Percentiles rank a stretch among this genome's conserved stretches.
Evolutionary conservation across 164 flowering plant genomes (phyloP).

Genomic region (Santalum album): DNA sequence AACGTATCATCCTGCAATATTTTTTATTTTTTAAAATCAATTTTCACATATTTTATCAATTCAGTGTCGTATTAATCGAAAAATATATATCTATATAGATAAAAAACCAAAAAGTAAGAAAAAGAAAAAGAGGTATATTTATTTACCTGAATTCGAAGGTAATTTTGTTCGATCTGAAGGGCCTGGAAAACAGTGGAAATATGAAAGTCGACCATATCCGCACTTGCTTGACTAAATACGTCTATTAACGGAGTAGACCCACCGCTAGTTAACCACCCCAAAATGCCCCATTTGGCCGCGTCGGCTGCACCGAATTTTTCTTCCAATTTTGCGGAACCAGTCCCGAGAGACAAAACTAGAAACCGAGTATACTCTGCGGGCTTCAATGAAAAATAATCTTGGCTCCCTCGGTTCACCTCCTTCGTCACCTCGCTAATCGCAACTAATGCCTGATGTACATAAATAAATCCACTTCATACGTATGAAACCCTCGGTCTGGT

Average conservation of each 20-base stretch:
- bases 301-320: conserved; percentile 14
- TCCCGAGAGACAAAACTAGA: conserved; percentile 29
- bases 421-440: conserved; percentile 25
- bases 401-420: conserved; percentile 10
- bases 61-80: neutral
- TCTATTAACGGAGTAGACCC: conserved; percentile 26
- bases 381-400: conserved; percentile 17
- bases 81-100: neutral
- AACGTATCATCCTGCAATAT: conserved; percentile 28
- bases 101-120: neutral
- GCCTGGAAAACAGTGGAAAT: conserved; percentile 17
- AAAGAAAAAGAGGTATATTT: neutral
- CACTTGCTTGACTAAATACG: conserved; percentile 23
- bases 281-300: conserved; percentile 29
- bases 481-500: conserved; percentile 12
- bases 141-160: conserved; percentile 26
- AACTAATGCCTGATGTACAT: conserved; percentile 11
- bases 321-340: conserved; percentile 17
- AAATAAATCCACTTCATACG: conserved; percentile 9
- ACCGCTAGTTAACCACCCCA: conserved; percentile 18
- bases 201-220: conserved; percentile 30
- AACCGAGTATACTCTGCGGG: conserved; percentile 17
- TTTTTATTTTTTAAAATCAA: neutral
- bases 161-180: conserved; percentile 10
- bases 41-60: neutral